Conservation (phyloP, 495 filamentous ascomycete genomes). For the Penicillium crystallinum region DNA sequence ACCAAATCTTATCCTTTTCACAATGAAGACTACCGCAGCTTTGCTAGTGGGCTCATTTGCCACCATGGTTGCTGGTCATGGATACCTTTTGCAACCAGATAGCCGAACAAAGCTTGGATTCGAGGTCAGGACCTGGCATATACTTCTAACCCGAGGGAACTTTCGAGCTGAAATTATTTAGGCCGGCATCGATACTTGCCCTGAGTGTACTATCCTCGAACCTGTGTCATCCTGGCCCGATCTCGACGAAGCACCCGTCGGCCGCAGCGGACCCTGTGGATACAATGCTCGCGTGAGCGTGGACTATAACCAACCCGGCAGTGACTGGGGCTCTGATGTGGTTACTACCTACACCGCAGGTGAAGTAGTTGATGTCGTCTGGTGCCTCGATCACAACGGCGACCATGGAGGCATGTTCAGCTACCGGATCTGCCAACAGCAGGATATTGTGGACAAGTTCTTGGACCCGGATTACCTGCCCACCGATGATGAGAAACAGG, state of each 20-base stretch:
- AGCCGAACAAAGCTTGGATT: conserved; percentile 45
- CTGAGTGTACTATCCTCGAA: conserved; percentile 55
- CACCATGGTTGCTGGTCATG: conserved; percentile 26
- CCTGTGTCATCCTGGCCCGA: conserved; percentile 50
- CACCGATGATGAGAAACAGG: conserved; percentile 50
- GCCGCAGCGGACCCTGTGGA: conserved; percentile 50
- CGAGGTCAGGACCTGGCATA: conserved; percentile 30
- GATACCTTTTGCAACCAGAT: conserved; percentile 41
- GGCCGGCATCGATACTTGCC: conserved; percentile 48
- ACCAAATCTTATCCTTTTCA: background rate
- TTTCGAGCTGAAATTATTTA: conserved; percentile 13
- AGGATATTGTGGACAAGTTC: conserved; percentile 48
- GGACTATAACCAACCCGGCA: conserved; percentile 50
- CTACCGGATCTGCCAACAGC: conserved; percentile 52
- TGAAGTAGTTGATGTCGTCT: conserved; percentile 46
- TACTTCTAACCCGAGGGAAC: background rate
- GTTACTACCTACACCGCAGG: conserved; percentile 46
- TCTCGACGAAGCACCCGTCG: conserved; percentile 40
- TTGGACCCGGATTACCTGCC: conserved; percentile 44
- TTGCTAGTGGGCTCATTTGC: background rate
- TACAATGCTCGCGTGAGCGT: conserved; percentile 52
- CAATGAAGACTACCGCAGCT: background rate
- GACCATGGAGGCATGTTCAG: conserved; percentile 58
- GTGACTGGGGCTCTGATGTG: conserved; percentile 39
- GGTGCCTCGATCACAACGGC: conserved; percentile 55